Conservation (phyloP, 257 asterid genomes). For the Ilex aquifolium region DNA sequence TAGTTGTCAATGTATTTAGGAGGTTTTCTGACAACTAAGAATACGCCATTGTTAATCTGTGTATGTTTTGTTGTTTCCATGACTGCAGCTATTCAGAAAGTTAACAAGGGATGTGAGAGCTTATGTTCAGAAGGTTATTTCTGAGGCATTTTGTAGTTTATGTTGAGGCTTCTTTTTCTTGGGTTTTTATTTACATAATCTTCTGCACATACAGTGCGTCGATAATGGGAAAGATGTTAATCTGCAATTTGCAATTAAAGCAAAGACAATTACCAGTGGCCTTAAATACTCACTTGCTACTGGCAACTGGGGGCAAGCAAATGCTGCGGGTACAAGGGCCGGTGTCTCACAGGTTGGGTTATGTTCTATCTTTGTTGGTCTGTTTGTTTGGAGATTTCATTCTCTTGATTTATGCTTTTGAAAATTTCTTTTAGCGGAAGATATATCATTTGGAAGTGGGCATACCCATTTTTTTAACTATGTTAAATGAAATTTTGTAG, state of each 20-base stretch:
- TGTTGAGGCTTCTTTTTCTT: conserved; percentile 14
- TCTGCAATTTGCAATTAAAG: conserved; percentile 96
- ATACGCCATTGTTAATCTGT: neutral
- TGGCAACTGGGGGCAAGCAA: conserved; percentile 99
- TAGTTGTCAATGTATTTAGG: conserved; percentile 13
- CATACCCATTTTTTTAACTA: neutral
- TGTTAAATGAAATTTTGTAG: conserved; percentile 31
- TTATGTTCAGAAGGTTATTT: conserved; percentile 85
- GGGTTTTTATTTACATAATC: conserved; percentile 13
- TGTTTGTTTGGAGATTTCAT: conserved; percentile 2
- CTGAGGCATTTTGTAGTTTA: conserved; percentile 13
- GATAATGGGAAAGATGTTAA: conserved; percentile 97
- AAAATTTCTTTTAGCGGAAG: conserved; percentile 2
- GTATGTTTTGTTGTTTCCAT: conserved; percentile 17
- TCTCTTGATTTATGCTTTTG: conserved; percentile 6
- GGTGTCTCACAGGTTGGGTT: conserved; percentile 92
- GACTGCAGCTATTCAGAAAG: conserved; percentile 86
- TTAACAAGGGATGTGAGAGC: conserved; percentile 91
- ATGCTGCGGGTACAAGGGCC: conserved; percentile 98
- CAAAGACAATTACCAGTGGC: conserved; percentile 96
- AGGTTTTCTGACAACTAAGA: conserved; percentile 9
- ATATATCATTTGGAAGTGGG: too few relatives aligned
- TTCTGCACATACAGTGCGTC: conserved; percentile 54
- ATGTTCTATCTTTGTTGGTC: neutral
- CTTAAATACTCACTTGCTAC: conserved; percentile 94